Percentiles rank a stretch among this genome's conserved stretches.
Conservation (phyloP, 495 filamentous ascomycete genomes). For the Xylaria acuta region DNA sequence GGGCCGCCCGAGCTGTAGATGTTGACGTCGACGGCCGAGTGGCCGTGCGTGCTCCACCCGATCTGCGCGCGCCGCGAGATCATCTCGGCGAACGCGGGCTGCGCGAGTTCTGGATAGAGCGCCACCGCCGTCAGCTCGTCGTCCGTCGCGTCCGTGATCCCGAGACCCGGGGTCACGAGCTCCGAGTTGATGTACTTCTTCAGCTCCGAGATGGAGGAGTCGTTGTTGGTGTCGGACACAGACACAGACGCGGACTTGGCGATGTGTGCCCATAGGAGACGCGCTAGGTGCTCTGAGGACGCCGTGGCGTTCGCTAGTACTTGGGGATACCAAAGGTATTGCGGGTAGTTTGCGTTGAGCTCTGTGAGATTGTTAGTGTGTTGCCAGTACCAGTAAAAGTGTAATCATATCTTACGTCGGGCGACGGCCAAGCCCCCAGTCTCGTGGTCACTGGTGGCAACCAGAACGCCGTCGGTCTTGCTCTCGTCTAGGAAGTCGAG, state of each 20-base stretch:
- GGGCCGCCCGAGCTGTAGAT: conserved; percentile 74
- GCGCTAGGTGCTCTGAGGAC: conserved; percentile 72
- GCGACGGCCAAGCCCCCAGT: conserved; percentile 87
- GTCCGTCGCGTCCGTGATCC: conserved; percentile 74
- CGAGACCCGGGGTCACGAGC: conserved; percentile 70
- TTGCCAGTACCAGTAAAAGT: not conserved
- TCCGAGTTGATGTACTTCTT: conserved; percentile 64
- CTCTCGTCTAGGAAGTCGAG: conserved; percentile 82
- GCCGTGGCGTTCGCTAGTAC: conserved; percentile 82
- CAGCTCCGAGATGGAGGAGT: conserved; percentile 47
- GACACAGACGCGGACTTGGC: conserved; percentile 34
- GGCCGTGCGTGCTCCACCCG: conserved; percentile 91
- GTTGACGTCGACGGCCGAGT: conserved; percentile 90
- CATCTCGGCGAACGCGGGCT: conserved; percentile 78
- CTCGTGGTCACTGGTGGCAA: conserved; percentile 93
- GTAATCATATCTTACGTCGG: conserved; percentile 60
- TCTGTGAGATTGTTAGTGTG: conserved; percentile 37
- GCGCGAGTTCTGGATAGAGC: conserved; percentile 54
- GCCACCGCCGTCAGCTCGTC: conserved; percentile 73
- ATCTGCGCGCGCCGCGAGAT: conserved; percentile 85
- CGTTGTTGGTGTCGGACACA: conserved; percentile 31
- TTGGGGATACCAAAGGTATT: conserved; percentile 85
- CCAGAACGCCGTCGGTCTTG: conserved; percentile 75
- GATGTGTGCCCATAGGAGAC: conserved; percentile 65
- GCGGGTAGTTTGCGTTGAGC: conserved; percentile 47